A percentile compares a stretch with the other conserved stretches of the same genome.
phyloP scores from a whole-genome alignment of 495 filamentous ascomycete genomes.

The Diplogelasinospora grovesii region DNA sequence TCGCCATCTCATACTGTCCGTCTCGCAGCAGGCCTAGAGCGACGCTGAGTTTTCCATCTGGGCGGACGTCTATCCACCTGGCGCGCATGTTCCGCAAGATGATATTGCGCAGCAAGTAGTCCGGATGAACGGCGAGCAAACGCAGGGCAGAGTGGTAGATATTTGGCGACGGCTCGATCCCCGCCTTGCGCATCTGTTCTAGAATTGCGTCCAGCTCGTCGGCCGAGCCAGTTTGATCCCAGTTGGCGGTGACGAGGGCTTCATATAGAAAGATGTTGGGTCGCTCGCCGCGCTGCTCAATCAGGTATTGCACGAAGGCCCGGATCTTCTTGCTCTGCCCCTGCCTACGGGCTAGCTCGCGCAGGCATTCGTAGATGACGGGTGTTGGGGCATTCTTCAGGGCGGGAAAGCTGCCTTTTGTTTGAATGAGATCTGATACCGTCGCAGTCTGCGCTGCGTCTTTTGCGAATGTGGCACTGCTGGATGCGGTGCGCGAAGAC shows the following conservation, averaged over 20 bases:
- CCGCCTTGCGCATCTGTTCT: constrained; percentile 58
- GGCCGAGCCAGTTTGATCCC: constrained; percentile 59
- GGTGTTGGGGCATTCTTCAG: constrained; percentile 11
- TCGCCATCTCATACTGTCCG: constrained; percentile 70
- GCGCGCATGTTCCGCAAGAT: constrained; percentile 65
- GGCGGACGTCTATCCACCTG: constrained; percentile 60
- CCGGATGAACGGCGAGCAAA: constrained; percentile 76
- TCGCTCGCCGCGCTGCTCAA: constrained; percentile 53
- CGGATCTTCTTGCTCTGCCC: constrained; percentile 16
- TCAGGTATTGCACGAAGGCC: constrained; percentile 47
- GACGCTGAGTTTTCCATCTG: constrained; percentile 59
- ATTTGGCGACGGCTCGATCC: constrained; percentile 53
- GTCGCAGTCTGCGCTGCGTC: too few species aligned
- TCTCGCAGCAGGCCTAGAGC: constrained; percentile 71
- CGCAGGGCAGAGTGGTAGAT: constrained; percentile 68
- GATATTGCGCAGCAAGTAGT: constrained; percentile 66
- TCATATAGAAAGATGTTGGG: constrained; percentile 66
- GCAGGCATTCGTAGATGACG: constrained; percentile 44
- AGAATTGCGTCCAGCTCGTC: constrained; percentile 52
- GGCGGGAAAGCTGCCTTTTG: background rate
- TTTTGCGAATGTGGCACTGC: too few species aligned
- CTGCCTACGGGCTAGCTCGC: constrained; percentile 22
- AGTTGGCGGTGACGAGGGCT: constrained; percentile 64
- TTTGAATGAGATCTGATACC: background rate
- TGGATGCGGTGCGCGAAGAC: too few species aligned